Base-by-base conservation (phyloP, 2,329 filamentous ascomycete species). In the Aaosphaeria arxii region DNA sequence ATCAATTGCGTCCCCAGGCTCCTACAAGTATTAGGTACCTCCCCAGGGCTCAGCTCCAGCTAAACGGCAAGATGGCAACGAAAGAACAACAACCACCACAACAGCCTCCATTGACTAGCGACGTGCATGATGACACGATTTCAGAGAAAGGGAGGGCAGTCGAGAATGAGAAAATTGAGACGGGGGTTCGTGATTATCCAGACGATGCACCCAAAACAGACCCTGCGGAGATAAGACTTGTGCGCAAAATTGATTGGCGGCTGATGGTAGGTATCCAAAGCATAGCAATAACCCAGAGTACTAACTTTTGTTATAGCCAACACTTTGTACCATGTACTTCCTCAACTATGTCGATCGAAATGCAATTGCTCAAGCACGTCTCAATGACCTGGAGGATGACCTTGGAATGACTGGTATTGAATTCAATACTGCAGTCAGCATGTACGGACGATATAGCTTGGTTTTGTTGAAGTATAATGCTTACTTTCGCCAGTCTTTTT, bases 341-440 rank as follows among this genome's bases (percentile, higher is more conserved):
- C 54, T 61, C 44, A 53, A 53, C 13, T 53, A 38, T 33, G 30
- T 49, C 7, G 81, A 84, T 57, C 74, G 81, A 28, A 83, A 83
- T 65, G 83, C 85, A 64, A 83, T 86, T 52, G 81, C 81, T 1
- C 75, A 81, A 2, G 84, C 84, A 0, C 76, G 78, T 11, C 72
- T 86, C 42, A 79, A 80, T 60, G 82, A 82, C 9, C 71, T 87
- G 11, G 77, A 83, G 46, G 68, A 71, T 1, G 83, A 85, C 45
- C 69, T 85, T n/a, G 58, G 69, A 7, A n/a, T 45, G n/a, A 40
- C 11, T n/a, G 32, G 46, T 6, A 35, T 40, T 4, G 11, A 48
- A 13, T 48, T 39, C 46, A 44, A 48, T 32, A 48, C 46, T 11
- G 17, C 13, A 57, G 69, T 3, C 72, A 85, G 28, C 83, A 85